phyloP scores from a whole-genome alignment of 1,284 basidiomycete species.

The Thelephora terrestris region DNA sequence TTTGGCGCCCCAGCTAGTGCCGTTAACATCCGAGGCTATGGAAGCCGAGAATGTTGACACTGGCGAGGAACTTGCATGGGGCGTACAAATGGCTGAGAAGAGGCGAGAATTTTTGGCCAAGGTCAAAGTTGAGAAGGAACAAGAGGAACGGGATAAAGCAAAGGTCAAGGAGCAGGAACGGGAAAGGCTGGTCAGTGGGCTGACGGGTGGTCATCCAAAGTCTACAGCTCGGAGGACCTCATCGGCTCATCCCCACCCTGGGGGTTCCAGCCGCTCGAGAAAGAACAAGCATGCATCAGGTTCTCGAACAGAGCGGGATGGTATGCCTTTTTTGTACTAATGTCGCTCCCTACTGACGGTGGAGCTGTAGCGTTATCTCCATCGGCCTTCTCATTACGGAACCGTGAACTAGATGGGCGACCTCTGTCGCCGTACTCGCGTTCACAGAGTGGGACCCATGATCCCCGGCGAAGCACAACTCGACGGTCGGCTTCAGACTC shows the following conservation, averaged over 20 bases:
- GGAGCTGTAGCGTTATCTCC: background rate
- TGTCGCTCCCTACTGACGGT: too few relatives aligned
- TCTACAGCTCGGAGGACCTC: too few relatives aligned
- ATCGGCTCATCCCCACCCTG: too few relatives aligned
- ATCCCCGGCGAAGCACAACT: background rate
- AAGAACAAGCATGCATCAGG: too few relatives aligned
- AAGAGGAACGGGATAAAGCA: conserved; percentile 25
- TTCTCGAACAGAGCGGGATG: too few relatives aligned
- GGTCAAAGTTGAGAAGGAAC: conserved; percentile 32
- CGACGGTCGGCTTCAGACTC: conserved; percentile 1
- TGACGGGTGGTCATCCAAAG: too few relatives aligned
- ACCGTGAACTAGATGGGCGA: background rate
- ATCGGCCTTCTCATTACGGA: background rate
- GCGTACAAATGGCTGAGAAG: conserved; percentile 52
- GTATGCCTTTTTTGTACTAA: too few relatives aligned
- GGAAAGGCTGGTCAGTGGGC: conserved; percentile 9
- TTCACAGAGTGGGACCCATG: conserved; percentile 13
- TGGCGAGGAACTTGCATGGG: conserved; percentile 55
- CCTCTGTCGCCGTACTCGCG: background rate
- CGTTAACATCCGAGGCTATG: conserved; percentile 38
- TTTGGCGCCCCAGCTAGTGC: conserved; percentile 45
- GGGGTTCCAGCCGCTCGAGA: too few relatives aligned
- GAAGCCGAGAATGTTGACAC: conserved; percentile 59
- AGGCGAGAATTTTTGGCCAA: conserved; percentile 55
- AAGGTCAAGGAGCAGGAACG: conserved; percentile 16